Conservation (phyloP, 805 yeast species). For the Saturnispora halmiae region DNA sequence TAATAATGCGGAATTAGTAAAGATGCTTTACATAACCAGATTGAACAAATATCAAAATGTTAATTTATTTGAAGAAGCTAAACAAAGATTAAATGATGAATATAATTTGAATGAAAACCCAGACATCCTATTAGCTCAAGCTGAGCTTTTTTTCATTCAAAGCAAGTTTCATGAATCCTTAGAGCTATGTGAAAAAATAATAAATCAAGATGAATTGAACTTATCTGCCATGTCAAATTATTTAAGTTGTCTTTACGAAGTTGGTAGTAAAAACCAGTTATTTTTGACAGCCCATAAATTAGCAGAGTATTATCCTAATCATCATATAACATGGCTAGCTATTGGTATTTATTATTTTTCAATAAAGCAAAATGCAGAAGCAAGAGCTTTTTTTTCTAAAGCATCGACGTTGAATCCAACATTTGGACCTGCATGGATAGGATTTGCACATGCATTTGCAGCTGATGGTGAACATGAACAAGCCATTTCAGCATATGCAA, state of each 20-base stretch:
- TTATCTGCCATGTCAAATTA: conserved; percentile 67
- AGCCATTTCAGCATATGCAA: conserved; percentile 93
- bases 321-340: conserved; percentile 83
- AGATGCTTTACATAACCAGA: conserved; percentile 62
- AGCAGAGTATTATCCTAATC: conserved; percentile 75
- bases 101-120: conserved; percentile 60
- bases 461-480: conserved; percentile 99
- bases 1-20: conserved; percentile 74
- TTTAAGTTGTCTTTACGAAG: conserved; percentile 74
- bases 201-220: conserved; percentile 59
- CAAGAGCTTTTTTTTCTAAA: conserved; percentile 79
- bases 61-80: conserved; percentile 54
- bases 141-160: conserved; percentile 62
- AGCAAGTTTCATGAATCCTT: conserved; percentile 74
- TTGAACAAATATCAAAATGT: conserved; percentile 65
- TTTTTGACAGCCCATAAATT: conserved; percentile 75
- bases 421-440: conserved; percentile 95
- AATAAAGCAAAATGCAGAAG: conserved; percentile 64
- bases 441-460: conserved; percentile 96
- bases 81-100: conserved; percentile 55
- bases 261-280: conserved; percentile 72
- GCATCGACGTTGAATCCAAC: conserved; percentile 83
- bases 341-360: conserved; percentile 85
- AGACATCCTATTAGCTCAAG: conserved; percentile 59
- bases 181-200: conserved; percentile 55